These are phyloP conservation scores for Aquilaria yunnanensis DNA, from an alignment of 345 rosid species.

Conservation along the genomic window DNA sequence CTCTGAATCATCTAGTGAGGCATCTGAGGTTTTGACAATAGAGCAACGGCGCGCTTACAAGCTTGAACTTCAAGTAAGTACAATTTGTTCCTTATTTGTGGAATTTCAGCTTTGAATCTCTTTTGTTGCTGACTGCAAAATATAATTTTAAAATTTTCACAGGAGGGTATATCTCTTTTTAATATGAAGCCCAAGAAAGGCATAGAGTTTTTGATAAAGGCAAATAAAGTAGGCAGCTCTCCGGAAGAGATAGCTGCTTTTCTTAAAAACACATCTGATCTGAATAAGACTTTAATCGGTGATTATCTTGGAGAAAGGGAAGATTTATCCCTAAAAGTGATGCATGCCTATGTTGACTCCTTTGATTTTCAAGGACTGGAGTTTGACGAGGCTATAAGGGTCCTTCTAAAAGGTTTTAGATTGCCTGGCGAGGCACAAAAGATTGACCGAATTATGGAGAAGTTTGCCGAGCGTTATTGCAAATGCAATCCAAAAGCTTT, in stretches of 20 bases:
- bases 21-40: constrained; percentile 76
- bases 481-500: constrained; percentile 94
- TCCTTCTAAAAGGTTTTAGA: constrained; percentile 84
- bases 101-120: constrained; percentile 1
- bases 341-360: constrained; percentile 97
- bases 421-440: constrained; percentile 99
- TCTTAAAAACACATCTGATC: constrained; percentile 81
- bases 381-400: constrained; percentile 94
- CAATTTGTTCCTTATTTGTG: constrained; percentile 2
- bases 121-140: constrained; percentile 16
- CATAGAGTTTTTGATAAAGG: constrained; percentile 88
- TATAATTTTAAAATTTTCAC: constrained; percentile 55
- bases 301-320: constrained; percentile 99
- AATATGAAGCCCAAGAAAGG: constrained; percentile 97
- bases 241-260: constrained; percentile 96
- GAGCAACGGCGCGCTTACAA: constrained; percentile 99
- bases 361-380: constrained; percentile 86
- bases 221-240: constrained; percentile 87
- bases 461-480: constrained; percentile 95
- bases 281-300: constrained; percentile 86
- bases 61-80: constrained; percentile 92
- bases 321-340: constrained; percentile 86
- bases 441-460: constrained; percentile 98
- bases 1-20: constrained; percentile 78
- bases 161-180: constrained; percentile 99